phyloP scores from a whole-genome alignment of 1,284 basidiomycete species.

The Marasmius oreades region DNA sequence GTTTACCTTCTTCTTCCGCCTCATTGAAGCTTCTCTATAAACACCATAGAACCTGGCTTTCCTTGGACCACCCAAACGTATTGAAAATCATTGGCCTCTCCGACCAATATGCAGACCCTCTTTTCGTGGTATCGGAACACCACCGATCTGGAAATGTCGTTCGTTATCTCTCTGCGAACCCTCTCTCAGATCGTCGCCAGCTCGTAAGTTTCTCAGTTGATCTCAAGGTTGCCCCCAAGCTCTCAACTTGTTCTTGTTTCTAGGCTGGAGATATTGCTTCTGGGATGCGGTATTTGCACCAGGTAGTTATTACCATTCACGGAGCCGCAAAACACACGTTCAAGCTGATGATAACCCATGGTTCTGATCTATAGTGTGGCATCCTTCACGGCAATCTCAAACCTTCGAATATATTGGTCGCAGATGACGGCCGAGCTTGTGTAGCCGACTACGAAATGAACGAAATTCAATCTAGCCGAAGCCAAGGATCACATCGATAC shows the following conservation, averaged over 20 bases:
- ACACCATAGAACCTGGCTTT: slow-evolving; percentile 18
- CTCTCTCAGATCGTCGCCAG: slow-evolving; percentile 15
- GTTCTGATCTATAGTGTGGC: slow-evolving; percentile 9
- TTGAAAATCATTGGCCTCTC: slow-evolving; percentile 21
- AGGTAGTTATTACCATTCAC: slow-evolving; percentile 8
- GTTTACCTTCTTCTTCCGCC: background rate
- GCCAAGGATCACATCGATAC: slow-evolving; percentile 21
- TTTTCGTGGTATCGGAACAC: slow-evolving; percentile 18
- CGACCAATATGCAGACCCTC: slow-evolving; percentile 19
- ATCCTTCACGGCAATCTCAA: slow-evolving; percentile 22
- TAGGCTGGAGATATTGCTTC: slow-evolving; percentile 20
- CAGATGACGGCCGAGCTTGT: slow-evolving; percentile 16
- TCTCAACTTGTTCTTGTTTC: background rate
- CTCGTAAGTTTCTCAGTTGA: slow-evolving; percentile 13
- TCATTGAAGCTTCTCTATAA: slow-evolving; percentile 13
- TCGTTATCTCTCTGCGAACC: slow-evolving; percentile 17
- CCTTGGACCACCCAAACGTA: slow-evolving; percentile 20
- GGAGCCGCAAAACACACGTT: background rate
- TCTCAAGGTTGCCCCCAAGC: background rate
- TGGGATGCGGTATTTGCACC: slow-evolving; percentile 25
- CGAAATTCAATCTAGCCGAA: slow-evolving; percentile 18
- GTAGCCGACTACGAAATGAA: slow-evolving; percentile 24
- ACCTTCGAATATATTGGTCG: slow-evolving; percentile 21
- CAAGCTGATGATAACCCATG: background rate
- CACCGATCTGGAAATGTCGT: slow-evolving; percentile 19